phyloP scores from a whole-genome alignment of 129 eudicot genomes.

The Heracleum sosnowskyi region DNA sequence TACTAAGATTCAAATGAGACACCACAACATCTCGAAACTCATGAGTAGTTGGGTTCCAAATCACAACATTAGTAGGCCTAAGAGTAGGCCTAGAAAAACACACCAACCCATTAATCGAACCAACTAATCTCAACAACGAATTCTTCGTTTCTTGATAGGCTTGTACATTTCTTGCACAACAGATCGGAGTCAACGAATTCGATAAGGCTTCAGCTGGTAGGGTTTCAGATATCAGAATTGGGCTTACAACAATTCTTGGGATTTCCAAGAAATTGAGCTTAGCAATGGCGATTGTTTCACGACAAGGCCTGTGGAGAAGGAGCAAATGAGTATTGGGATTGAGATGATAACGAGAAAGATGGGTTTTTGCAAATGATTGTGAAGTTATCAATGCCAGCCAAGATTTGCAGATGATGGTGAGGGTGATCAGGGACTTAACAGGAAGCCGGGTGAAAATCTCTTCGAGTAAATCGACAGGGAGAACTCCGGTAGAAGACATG shows the following conservation, averaged over 20 bases:
- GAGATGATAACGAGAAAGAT: no score
- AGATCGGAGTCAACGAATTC: not conserved
- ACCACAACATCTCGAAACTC: not conserved
- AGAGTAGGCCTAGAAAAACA: not conserved
- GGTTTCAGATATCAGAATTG: not conserved
- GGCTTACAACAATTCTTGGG: not conserved
- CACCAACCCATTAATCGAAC: slow-evolving; percentile 1
- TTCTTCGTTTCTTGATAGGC: not conserved
- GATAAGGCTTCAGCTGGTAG: not conserved
- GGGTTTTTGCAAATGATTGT: no score
- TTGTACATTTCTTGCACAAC: not conserved
- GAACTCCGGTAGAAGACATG: no score
- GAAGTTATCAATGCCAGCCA: no score
- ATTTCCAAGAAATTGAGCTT: not conserved
- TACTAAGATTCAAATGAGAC: not conserved
- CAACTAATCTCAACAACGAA: not conserved
- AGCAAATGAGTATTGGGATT: no score
- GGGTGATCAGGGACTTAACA: no score
- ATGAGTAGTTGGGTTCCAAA: not conserved
- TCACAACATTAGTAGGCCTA: not conserved
- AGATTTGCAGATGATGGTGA: no score
- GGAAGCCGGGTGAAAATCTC: no score
- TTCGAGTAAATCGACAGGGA: no score
- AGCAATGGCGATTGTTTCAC: not conserved
- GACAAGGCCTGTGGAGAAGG: not conserved